Conservation (phyloP, 371 early-diverging fungal species). For the Umbelopsis sp. region DNA sequence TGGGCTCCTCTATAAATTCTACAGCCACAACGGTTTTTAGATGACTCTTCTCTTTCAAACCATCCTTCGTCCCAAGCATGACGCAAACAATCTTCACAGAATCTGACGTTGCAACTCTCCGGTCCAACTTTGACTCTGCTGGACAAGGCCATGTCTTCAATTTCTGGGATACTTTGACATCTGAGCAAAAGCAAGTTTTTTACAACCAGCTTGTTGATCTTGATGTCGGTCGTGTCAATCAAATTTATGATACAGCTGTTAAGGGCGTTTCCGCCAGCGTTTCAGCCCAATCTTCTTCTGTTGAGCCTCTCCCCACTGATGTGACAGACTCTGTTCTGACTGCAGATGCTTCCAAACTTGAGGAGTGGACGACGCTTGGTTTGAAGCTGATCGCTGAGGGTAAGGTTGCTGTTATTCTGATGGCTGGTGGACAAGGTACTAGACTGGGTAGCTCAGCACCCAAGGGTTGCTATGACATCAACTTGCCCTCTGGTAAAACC, state of each 20-base stretch:
- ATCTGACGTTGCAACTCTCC: slow-evolving; percentile 52
- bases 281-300: slow-evolving; percentile 38
- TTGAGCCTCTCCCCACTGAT: slow-evolving; percentile 80
- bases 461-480: slow-evolving; percentile 93
- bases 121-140: slow-evolving; percentile 68
- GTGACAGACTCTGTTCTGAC: slow-evolving; percentile 78
- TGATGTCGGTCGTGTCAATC: slow-evolving; percentile 82
- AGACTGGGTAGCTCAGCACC: slow-evolving; percentile 87
- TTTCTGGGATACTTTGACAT: slow-evolving; percentile 72
- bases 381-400: slow-evolving; percentile 78
- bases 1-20: slow-evolving; percentile 15
- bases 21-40: not conserved
- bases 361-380: slow-evolving; percentile 78
- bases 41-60: slow-evolving; percentile 14
- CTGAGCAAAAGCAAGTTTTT: slow-evolving; percentile 60
- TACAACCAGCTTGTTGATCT: slow-evolving; percentile 69
- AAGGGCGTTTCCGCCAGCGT: slow-evolving; percentile 51
- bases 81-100: slow-evolving; percentile 26
- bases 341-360: slow-evolving; percentile 56
- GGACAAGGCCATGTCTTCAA: slow-evolving; percentile 92
- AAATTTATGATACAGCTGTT: slow-evolving; percentile 76
- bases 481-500: slow-evolving; percentile 82
- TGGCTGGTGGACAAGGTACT: slow-evolving; percentile 93
- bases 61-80: not conserved
- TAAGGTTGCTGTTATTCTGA: slow-evolving; percentile 92